A percentile compares a stretch with the other conserved stretches of the same genome.
phyloP scores from a whole-genome alignment of 352 stramenopile species.

The Globisporangium uncinulatum region DNA sequence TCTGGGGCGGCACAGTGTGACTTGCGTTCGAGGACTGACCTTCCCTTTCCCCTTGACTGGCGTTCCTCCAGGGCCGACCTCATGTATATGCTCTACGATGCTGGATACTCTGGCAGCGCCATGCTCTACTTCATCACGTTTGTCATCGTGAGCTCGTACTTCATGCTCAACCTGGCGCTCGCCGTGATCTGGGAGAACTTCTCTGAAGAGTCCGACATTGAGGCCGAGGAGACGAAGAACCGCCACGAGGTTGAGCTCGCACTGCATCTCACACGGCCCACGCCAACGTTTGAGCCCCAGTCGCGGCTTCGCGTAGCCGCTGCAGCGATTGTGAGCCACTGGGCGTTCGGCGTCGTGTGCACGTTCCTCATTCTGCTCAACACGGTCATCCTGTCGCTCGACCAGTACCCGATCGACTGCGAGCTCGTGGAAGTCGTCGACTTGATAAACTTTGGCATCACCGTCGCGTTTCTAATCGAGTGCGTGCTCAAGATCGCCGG shows the following conservation, averaged over 20 bases:
- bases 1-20: neutral
- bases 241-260: conserved; percentile 17
- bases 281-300: neutral
- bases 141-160: conserved; percentile 85
- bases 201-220: conserved; percentile 42
- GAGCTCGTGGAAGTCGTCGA: conserved; percentile 37
- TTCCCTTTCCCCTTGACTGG: neutral
- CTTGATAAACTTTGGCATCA: conserved; percentile 51
- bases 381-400: conserved; percentile 77
- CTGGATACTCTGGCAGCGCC: conserved; percentile 32
- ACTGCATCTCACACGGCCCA: neutral
- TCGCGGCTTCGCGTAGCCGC: conserved; percentile 17
- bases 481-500: conserved; percentile 63
- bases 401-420: conserved; percentile 58
- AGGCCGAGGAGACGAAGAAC: conserved; percentile 38
- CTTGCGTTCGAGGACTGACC: neutral
- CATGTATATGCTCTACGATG: conserved; percentile 63
- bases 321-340: conserved; percentile 30
- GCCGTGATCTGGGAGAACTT: conserved; percentile 89
- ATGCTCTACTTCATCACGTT: conserved; percentile 85
- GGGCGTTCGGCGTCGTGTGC: conserved; percentile 45
- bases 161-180: conserved; percentile 87
- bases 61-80: conserved; percentile 27
- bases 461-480: conserved; percentile 49
- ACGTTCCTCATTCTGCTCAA: conserved; percentile 73